phyloP scores from a whole-genome alignment of 768 basidiomycete genomes.

The Cystobasidium ongulense region DNA sequence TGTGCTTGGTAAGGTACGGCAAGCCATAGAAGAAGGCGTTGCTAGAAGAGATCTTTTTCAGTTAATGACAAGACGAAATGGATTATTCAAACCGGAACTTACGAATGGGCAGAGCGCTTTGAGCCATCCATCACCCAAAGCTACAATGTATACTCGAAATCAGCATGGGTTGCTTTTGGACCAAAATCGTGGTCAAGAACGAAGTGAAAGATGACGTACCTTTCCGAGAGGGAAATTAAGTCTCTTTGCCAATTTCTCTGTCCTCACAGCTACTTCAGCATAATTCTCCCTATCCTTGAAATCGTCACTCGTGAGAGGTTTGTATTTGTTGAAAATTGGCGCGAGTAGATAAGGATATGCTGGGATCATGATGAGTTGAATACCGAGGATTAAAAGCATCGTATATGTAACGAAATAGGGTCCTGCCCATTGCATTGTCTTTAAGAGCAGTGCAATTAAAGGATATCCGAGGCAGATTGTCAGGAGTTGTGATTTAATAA shows the following conservation, averaged over 20 bases:
- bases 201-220: background rate
- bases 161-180: too few species aligned
- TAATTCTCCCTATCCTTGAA: conserved; percentile 32
- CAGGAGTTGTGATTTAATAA: conserved; percentile 53
- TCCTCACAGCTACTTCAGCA: conserved; percentile 56
- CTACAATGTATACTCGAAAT: conserved; percentile 43
- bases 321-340: conserved; percentile 94
- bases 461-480: conserved; percentile 62
- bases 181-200: too few species aligned
- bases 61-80: background rate
- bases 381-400: conserved; percentile 54
- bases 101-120: conserved; percentile 87
- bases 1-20: conserved; percentile 60
- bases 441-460: conserved; percentile 76
- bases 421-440: conserved; percentile 85
- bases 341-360: conserved; percentile 60
- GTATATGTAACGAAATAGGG: conserved; percentile 54
- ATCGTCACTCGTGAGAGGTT: conserved; percentile 57
- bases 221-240: conserved; percentile 85
- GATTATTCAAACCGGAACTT: conserved; percentile 44
- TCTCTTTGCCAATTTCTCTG: conserved; percentile 66
- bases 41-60: background rate
- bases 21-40: conserved; percentile 80
- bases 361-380: conserved; percentile 59
- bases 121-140: conserved; percentile 96